Conservation (phyloP, 2,329 filamentous ascomycete genomes). For the Botrytis pseudocinerea region DNA sequence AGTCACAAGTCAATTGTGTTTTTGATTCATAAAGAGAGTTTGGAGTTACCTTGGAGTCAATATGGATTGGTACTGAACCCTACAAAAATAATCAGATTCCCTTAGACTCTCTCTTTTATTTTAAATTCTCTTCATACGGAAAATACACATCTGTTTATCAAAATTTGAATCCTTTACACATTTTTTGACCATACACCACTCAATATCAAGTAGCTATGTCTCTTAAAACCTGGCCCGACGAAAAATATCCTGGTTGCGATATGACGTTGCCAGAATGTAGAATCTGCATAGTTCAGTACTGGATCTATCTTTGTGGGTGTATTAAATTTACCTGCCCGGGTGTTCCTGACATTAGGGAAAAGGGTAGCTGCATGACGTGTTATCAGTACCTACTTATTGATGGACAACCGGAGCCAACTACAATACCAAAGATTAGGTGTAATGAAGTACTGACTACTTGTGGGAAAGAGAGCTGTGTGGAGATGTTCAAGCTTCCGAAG, state of each 20-base stretch:
- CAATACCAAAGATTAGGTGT: background rate
- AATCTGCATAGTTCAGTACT: background rate
- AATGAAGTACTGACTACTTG: background rate
- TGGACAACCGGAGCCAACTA: background rate
- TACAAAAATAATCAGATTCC: fast-evolving
- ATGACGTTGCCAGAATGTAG: background rate
- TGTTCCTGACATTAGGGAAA: background rate
- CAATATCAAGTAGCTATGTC: background rate
- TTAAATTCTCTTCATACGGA: background rate
- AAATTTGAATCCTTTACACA: background rate
- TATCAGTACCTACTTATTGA: background rate
- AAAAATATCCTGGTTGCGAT: background rate
- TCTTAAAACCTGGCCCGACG: background rate
- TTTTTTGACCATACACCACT: background rate
- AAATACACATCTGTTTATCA: background rate
- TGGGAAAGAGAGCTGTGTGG: background rate
- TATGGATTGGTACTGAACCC: background rate
- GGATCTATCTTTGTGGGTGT: background rate
- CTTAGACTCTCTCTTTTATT: background rate
- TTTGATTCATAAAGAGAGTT: too few relatives aligned
- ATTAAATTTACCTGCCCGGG: background rate
- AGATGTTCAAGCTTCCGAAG: background rate
- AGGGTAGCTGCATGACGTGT: background rate
- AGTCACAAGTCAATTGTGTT: background rate
- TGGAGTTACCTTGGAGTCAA: background rate